Evolutionary conservation across 2,329 filamentous ascomycete genomes (phyloP), one percentile per base, ranked within the genome.

Genomic region (Diaporthe nobilis): DNA sequence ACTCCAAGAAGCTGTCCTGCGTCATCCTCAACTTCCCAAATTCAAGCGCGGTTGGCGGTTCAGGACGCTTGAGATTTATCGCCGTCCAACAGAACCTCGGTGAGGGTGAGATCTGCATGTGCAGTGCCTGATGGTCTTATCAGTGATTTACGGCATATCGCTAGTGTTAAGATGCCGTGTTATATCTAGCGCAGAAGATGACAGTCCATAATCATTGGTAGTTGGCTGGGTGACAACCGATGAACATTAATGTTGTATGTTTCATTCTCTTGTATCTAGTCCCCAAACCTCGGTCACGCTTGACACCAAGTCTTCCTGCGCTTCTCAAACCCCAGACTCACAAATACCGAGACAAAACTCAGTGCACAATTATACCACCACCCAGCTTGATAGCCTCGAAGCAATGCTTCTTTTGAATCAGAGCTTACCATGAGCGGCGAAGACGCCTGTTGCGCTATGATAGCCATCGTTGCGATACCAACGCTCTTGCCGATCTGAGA

Each of bases 401-500:
- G 57, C 57, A 60, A n/a, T 15, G 34, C 57, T 22, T 60, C 34
- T 39, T 60, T 60, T 25, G 57, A 37, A 25, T 60, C 57, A 4
- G n/a, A 25, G 22, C 22, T 39, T 60, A 39, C 20, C 57, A 60
- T 60, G 57, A 60, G 85, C 86, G 17, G 83, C 82, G 57, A 60
- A 60, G 57, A 60, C 12, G 17, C 57, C 22, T 60, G 57, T 20
- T 60, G 34, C 10, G 86, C 83, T 42, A 91, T 87, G 0, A 88
- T 85, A 10, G 87, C 87, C 9, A 87, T 86, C 2, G 88, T 80
- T 17, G 88, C 88, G 2, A 91, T 79, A 0, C 89, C 89, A 1
- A 91, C 82, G 0, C 86, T 85, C 22, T 85, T 89, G 0, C 90
- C 91, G 73, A 92, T 88, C 74, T 92, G 90, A 0, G 86, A 85